Base-by-base conservation (phyloP, 2,329 filamentous ascomycete genomes). In the Pyrenophora teres region DNA sequence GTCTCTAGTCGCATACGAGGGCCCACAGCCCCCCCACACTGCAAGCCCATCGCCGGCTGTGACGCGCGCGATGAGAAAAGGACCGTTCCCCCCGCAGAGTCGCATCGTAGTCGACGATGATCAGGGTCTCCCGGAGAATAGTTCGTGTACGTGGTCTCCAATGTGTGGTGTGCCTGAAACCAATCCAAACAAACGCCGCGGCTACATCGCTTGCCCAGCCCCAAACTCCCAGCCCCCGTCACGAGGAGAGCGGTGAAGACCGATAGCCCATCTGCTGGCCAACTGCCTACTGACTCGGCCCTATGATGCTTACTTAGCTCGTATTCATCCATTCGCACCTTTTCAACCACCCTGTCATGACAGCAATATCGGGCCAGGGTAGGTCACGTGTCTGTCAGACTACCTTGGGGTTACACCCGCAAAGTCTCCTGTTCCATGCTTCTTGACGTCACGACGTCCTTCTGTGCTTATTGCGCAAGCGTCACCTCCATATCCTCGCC, bases 121-220 rank as follows among this genome's bases (percentile, higher is more conserved):
- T 52, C 49, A 52, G 49, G 49, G 49, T 52, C 49, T 48, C 21
- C 23, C 43, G 49, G 43, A 52, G 49, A 39, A 42, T 47, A 47
- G 32, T 32, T 21, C 16, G 49, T 35, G 38, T 52, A 52, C 43
- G 49, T 52, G 49, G 49, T 52, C 31, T 52, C 15, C 18, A 41
- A 6, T 27, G 10, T 35, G 32, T 47, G 38, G 38, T 40, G 41
- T 16, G 18, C 31, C 31, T 32, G 33, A 13, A 6, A 6, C 30
- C 10, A 15, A 30, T 31, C 46, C 23, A 30, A 30, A 33, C 19
- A 27, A 30, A 16, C 19, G 33, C 44, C 16, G 36, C 16, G 35
- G 35, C 35, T 37, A 15, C n/a, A 40, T 15, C 12, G 8, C 23
- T 33, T 25, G 36, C 23, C 42, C 46, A 43, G 33, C 25, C 30